Conservation (phyloP, 78 protist species). For the Dictyostelium citrinum region DNA sequence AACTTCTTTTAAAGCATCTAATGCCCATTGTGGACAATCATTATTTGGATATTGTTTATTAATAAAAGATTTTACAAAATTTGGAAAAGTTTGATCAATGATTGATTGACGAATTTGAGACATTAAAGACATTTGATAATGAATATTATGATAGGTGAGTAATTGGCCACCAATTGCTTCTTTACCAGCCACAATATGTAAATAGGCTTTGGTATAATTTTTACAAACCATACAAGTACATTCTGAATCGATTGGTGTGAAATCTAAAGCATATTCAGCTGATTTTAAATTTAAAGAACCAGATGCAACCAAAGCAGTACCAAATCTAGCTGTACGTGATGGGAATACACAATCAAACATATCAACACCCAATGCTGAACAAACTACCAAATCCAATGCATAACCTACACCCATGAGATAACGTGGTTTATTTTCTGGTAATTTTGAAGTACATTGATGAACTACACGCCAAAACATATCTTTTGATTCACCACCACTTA, state of each 20-base stretch:
- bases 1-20: slow-evolving; percentile 69
- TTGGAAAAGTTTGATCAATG: slow-evolving; percentile 45
- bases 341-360: slow-evolving; percentile 99
- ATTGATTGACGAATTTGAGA: slow-evolving; percentile 78
- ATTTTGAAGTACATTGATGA: slow-evolving; percentile 73
- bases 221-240: slow-evolving; percentile 77
- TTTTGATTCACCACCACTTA: slow-evolving; percentile 96
- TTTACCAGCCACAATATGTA: slow-evolving; percentile 79
- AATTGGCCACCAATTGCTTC: slow-evolving; percentile 87
- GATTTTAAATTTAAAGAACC: slow-evolving; percentile 51
- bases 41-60: slow-evolving; percentile 71
- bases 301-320: slow-evolving; percentile 87
- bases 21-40: slow-evolving; percentile 80
- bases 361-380: slow-evolving; percentile 97
- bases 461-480: slow-evolving; percentile 88
- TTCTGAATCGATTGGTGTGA: slow-evolving; percentile 39
- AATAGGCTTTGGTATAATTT: slow-evolving; percentile 89
- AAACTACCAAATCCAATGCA: slow-evolving; percentile 95
- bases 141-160: slow-evolving; percentile 94
- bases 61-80: slow-evolving; percentile 61
- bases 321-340: slow-evolving; percentile 95
- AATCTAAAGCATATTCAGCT: slow-evolving; percentile 25
- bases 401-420: slow-evolving; percentile 99
- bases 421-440: slow-evolving; percentile 93
- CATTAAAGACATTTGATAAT: slow-evolving; percentile 90